phyloP scores from a whole-genome alignment of 495 filamentous ascomycete genomes.

The Tuber aestivum region DNA sequence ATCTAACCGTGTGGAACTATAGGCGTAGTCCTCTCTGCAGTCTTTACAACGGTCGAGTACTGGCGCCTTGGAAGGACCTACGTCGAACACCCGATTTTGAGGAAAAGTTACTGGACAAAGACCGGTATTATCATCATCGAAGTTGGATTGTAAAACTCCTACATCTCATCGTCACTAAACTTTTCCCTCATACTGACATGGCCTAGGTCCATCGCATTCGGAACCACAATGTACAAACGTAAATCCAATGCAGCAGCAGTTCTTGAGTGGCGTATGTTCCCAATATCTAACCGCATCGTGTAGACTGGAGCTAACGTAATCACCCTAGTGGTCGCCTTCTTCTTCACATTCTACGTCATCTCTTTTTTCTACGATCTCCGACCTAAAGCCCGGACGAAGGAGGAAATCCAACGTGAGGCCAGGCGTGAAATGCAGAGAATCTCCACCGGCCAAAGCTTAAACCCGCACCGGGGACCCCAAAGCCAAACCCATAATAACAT shows the following conservation, averaged over 20 bases:
- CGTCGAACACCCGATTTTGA: conserved; percentile 57
- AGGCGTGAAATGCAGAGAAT: conserved; percentile 18
- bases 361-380: conserved; percentile 84
- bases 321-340: conserved; percentile 61
- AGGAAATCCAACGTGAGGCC: conserved; percentile 37
- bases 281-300: background rate
- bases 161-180: background rate
- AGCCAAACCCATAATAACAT: background rate
- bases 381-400: conserved; percentile 65
- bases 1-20: background rate
- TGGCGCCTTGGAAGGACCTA: conserved; percentile 64
- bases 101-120: conserved; percentile 76
- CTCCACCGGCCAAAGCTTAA: background rate
- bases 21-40: conserved; percentile 37
- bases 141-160: conserved; percentile 51
- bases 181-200: background rate
- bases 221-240: conserved; percentile 40
- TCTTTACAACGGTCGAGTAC: conserved; percentile 57
- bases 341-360: conserved; percentile 85
- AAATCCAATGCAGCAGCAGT: conserved; percentile 48
- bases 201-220: conserved; percentile 46
- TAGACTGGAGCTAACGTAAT: background rate
- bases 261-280: conserved; percentile 59
- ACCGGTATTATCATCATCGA: conserved; percentile 72
- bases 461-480: background rate